Evolutionary conservation across 345 rosid species (phyloP), one percentile per base, ranked within the genome.

Genomic region (Rhodomyrtus tomentosa): DNA sequence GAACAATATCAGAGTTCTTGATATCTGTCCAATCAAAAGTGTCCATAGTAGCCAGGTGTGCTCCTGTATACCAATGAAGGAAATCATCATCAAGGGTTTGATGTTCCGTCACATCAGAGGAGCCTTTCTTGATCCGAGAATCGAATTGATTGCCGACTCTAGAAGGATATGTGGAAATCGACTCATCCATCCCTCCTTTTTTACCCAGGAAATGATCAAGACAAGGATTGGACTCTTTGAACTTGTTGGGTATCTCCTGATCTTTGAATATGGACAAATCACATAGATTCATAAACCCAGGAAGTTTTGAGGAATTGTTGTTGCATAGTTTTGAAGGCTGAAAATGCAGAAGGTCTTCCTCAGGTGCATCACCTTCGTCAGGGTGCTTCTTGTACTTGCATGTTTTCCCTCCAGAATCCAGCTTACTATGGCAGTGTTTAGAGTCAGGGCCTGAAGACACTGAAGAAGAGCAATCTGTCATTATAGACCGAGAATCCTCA

Each of bases 391-490:
- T 79, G 85, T 84, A 80, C 86, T 85, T 87, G 84, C 68, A 84
- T 87, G 72, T 90, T 88, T 89, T 95, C 55, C 87, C 88, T 83
- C 82, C 89, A 52, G 89, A 89, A 86, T 87, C 94, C 83, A 59
- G 87, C 85, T 88, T 87, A 80, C 87, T 81, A 85, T 83, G 91
- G 81, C 87, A 87, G 82, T 91, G 90, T 72, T 90, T 92, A 25
- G 98, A 95, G 88, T 92, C 93, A 45, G 88, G 90, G 82, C 94
- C 94, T 83, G 99, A 95, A 86, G 98, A 95, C 72, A 93, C 90
- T 20, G 99, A 97, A 84, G 97, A 95, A 73, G 98, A 92, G 92
- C 95, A 91, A 84, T 95, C 99, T 40, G 98, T 95, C 98, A 94
- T 90, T 85, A 94, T 90, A 82, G 99, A 97, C 89, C 88, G 95